phyloP scores from a whole-genome alignment of 306 rosid species.

The Castanea sativa region DNA sequence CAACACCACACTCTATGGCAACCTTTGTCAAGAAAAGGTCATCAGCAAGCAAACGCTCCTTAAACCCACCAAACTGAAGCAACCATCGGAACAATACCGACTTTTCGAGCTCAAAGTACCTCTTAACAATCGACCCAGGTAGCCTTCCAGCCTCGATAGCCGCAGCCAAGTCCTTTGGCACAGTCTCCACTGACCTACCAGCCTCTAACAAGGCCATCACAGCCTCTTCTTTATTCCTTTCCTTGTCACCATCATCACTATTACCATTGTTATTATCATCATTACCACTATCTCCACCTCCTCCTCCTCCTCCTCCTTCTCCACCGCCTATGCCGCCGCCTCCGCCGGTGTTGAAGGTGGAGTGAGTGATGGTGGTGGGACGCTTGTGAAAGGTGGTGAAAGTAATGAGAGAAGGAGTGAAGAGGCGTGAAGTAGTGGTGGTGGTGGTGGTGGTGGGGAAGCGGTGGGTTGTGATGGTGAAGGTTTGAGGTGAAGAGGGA shows the following conservation, averaged over 20 bases:
- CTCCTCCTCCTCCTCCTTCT: conserved; percentile 4
- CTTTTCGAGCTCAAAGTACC: conserved; percentile 72
- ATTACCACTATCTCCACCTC: not conserved
- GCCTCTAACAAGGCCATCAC: conserved; percentile 55
- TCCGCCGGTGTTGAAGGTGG: conserved; percentile 15
- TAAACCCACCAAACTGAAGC: conserved; percentile 75
- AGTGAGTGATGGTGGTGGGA: conserved; percentile 11
- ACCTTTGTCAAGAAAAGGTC: conserved; percentile 85
- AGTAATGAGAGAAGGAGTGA: conserved; percentile 19
- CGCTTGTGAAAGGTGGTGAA: conserved; percentile 16
- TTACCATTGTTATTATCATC: conserved; percentile 3
- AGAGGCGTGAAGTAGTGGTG: not conserved
- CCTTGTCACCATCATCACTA: conserved; percentile 49
- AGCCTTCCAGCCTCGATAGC: conserved; percentile 65
- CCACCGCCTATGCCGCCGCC: conserved; percentile 23
- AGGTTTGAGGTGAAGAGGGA: conserved; percentile 21
- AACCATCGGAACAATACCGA: conserved; percentile 62
- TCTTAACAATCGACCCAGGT: conserved; percentile 66
- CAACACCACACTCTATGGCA: conserved; percentile 81
- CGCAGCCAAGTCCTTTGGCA: conserved; percentile 71
- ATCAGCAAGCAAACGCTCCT: conserved; percentile 89
- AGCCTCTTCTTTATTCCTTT: conserved; percentile 63
- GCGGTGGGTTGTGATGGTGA: conserved; percentile 17
- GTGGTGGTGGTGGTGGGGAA: not conserved
- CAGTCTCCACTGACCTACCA: conserved; percentile 60